These are phyloP conservation scores for Miscanthus lutarioriparius DNA, from an alignment of 176 grass and related monocot genomes.

Conservation along the genomic window DNA sequence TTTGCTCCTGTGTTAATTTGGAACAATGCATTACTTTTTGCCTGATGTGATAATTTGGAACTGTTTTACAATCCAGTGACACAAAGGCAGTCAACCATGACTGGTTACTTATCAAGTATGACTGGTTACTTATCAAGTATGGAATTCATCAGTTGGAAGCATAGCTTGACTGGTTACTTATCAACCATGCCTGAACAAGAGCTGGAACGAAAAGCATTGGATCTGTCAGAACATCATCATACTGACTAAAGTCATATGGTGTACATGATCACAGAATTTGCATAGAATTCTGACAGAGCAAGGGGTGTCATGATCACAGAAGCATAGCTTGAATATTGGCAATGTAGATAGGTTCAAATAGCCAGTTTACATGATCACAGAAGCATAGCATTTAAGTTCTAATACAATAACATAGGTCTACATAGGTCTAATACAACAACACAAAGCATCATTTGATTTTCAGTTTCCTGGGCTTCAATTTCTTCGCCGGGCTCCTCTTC, in stretches of 20 bases:
- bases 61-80: conserved; percentile 28
- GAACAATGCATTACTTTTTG: neutral
- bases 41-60: neutral
- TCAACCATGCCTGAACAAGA: neutral
- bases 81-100: conserved; percentile 12
- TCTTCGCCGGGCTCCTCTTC: no score
- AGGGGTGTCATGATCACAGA: no score
- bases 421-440: no score
- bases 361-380: no score
- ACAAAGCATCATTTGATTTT: no score
- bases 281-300: no score
- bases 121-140: neutral
- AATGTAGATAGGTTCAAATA: no score
- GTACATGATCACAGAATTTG: neutral
- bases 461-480: no score
- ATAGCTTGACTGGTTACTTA: neutral
- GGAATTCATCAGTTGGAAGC: conserved; percentile 25
- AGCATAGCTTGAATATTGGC: no score
- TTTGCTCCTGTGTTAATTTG: neutral
- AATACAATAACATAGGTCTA: no score
- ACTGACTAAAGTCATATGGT: neutral
- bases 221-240: neutral
- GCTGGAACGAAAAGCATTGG: neutral
- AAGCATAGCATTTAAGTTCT: no score
- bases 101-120: neutral